phyloP scores from a whole-genome alignment of 768 basidiomycete genomes.

The Rossbeevera mucosa region DNA sequence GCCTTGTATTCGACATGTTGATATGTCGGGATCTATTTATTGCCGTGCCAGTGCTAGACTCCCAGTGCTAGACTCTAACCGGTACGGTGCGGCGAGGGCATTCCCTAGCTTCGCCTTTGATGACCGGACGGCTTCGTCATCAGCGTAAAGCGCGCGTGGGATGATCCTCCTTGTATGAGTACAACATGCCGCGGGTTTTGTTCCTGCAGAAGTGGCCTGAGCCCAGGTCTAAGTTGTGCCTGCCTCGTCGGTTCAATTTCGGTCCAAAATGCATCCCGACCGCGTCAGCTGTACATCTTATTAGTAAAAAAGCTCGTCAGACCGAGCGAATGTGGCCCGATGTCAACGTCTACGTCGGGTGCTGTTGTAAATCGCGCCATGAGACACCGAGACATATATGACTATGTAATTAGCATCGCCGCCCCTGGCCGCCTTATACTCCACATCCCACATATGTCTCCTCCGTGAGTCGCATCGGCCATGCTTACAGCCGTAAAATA shows the following conservation, averaged over 20 bases:
- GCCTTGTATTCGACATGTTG: background rate
- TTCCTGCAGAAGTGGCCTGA: too few species aligned
- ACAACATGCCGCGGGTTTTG: background rate
- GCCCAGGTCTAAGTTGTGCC: too few species aligned
- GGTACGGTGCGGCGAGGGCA: background rate
- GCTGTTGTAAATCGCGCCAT: background rate
- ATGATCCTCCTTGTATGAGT: background rate
- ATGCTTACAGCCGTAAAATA: slow-evolving; percentile 14
- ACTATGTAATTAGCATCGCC: slow-evolving; percentile 7
- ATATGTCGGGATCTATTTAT: background rate
- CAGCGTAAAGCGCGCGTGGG: background rate
- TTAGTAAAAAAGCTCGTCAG: too few species aligned
- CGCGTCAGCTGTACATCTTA: background rate
- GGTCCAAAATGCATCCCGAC: background rate
- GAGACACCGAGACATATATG: background rate
- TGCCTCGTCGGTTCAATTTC: too few species aligned
- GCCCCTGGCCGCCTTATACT: background rate
- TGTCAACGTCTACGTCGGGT: too few species aligned
- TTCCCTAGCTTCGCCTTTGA: background rate
- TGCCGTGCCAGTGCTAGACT: background rate
- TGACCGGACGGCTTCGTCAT: background rate
- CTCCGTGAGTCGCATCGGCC: background rate
- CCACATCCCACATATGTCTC: slow-evolving; percentile 12
- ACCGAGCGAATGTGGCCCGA: background rate
- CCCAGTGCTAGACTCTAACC: background rate